Evolutionary conservation across 805 yeast genomes (phyloP), one percentile per base, ranked within the genome.

Genomic region (Kuraishia hungarica): DNA sequence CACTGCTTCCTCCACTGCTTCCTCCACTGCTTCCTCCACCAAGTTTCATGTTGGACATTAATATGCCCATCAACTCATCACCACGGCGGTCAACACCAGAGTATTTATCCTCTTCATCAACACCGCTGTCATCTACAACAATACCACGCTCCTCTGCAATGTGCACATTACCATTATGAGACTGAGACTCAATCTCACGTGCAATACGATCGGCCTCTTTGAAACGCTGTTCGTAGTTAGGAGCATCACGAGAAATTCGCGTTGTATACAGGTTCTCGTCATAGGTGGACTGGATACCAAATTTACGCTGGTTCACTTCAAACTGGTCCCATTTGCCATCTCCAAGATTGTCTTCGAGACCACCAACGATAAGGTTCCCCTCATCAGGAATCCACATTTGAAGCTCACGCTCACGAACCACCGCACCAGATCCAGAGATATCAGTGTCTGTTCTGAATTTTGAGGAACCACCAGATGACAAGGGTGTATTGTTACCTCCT

Each of bases 71-170:
- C 28, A 67, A 56, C 39, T 66, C 66, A 43, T 62, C 66, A 13
- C 63, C 64, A 55, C 83, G 75, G 64, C 94, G 81, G 56, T 79
- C 84, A 50, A 91, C 99, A 53, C 97, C 97, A 3, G 97, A 90
- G 66, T 92, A 94, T 70, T 88, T 88, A 69, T 92, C 97, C 69
- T 94, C 99, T 72, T 94, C 99, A 69, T 94, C 98, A 61, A 89
- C 61, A 19, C 96, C 96, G 57, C 87, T 81, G 64, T 89, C 97
- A 66, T 89, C 96, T 46, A 87, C 79, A 19, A 68, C 64, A 17
- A 83, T 58, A 24, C 96, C 96, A 68, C 99, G 83, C 69, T 93
- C 99, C 67, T 93, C 99, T 59, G 96, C 93, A 24, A 92, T 59
- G 67, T 94, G 98, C 28, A 81, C 72, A 65, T 89, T 91, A 26